Evolutionary conservation across 495 filamentous ascomycete genomes (phyloP).

Genomic region (Cairneyella variabilis): DNA sequence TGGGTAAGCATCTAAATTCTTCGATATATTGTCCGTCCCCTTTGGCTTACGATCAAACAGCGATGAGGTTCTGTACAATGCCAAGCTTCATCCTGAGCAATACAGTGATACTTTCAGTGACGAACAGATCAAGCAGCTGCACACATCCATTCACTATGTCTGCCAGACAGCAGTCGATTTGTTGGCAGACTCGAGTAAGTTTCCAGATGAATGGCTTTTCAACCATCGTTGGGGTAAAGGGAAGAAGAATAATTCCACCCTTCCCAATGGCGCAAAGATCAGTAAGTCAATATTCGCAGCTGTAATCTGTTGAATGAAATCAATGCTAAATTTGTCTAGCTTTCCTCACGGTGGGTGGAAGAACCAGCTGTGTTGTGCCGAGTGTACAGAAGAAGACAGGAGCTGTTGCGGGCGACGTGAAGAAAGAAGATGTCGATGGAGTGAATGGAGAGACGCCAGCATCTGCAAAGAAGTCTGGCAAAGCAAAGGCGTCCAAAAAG

Average conservation of each 20-base stretch:
- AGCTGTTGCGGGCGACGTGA: conserved; percentile 23
- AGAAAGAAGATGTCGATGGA: conserved; percentile 13
- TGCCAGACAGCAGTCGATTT: conserved; percentile 74
- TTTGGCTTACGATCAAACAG: conserved; percentile 29
- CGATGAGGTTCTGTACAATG: conserved; percentile 87
- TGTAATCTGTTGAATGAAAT: too few relatives aligned
- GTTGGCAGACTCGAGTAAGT: conserved; percentile 75
- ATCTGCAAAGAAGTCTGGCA: background rate
- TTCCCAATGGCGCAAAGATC: conserved; percentile 83
- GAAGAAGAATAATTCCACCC: conserved; percentile 61
- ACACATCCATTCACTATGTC: conserved; percentile 71
- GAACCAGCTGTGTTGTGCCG: conserved; percentile 85
- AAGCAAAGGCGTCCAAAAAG: conserved; percentile 1
- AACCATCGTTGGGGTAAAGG: conserved; percentile 89
- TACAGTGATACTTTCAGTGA: conserved; percentile 79
- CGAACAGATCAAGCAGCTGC: conserved; percentile 65
- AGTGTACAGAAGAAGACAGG: conserved; percentile 74
- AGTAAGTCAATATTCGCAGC: too few relatives aligned
- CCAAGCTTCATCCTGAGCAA: conserved; percentile 85
- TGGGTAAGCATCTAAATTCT: conserved; percentile 42
- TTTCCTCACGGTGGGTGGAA: conserved; percentile 79
- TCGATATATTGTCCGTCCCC: background rate
- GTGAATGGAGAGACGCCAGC: conserved; percentile 34
- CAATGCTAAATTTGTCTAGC: too few relatives aligned
- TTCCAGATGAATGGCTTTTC: conserved; percentile 90